A percentile compares a stretch with the other conserved stretches of the same genome.
Evolutionary conservation across 1,284 basidiomycete species (phyloP).

Genomic region (Moesziomyces parantarcticus): DNA sequence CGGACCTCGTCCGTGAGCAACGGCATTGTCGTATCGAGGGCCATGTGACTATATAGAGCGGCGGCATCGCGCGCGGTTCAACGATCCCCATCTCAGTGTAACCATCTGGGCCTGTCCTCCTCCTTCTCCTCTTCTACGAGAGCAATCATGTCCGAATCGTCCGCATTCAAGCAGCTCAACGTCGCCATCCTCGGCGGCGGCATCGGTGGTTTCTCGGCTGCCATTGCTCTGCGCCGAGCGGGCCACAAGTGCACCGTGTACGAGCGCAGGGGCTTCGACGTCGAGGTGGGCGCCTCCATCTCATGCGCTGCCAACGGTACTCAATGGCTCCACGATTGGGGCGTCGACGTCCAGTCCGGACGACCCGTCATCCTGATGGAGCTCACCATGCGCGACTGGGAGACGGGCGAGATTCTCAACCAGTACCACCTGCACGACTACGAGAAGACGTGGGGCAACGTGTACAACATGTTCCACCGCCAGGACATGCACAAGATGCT

Average conservation of each 20-base stretch:
- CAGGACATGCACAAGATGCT: constrained; percentile 67
- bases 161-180: constrained; percentile 43
- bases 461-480: constrained; percentile 67
- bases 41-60: no score
- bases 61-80: no score
- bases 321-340: constrained; percentile 47
- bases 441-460: constrained; percentile 49
- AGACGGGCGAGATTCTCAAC: constrained; percentile 45
- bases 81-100: background rate
- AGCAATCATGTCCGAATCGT: constrained; percentile 21
- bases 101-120: background rate
- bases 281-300: constrained; percentile 51
- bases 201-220: constrained; percentile 41
- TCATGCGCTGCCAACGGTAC: constrained; percentile 50
- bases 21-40: no score
- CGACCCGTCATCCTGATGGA: constrained; percentile 50
- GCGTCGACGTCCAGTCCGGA: constrained; percentile 35
- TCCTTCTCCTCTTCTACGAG: background rate
- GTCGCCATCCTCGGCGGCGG: constrained; percentile 49
- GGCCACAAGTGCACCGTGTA: constrained; percentile 50
- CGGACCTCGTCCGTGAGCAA: no score
- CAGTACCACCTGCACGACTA: constrained; percentile 48
- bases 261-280: constrained; percentile 44
- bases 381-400: constrained; percentile 50
- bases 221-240: constrained; percentile 39